Percentiles rank a stretch among this genome's conserved stretches.
phyloP scores from a whole-genome alignment of 2,329 filamentous ascomycete species.

The Alternaria brassicicola region DNA sequence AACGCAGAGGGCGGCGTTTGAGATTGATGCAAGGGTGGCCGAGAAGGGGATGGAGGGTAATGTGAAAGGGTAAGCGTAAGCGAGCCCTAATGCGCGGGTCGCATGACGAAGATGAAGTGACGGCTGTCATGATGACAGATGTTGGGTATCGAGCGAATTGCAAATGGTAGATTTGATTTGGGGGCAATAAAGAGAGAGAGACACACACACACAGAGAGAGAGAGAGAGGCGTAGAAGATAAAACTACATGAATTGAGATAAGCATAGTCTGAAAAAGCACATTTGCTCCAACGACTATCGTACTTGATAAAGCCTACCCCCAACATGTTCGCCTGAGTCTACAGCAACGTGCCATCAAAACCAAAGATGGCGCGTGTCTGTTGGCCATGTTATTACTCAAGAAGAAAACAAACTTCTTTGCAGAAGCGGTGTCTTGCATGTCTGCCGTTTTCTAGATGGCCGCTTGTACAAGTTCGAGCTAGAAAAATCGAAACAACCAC shows the following conservation, averaged over 20 bases:
- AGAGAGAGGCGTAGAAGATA: not conserved
- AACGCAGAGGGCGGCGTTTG: conserved; percentile 15
- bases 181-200: not conserved
- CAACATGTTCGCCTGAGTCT: not conserved
- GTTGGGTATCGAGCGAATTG: not conserved
- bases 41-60: not conserved
- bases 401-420: not conserved
- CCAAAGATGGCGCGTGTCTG: not conserved
- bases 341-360: not conserved
- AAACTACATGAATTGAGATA: not conserved
- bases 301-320: not conserved
- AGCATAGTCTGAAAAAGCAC: not conserved
- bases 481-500: conserved; percentile 7
- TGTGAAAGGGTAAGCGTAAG: not conserved
- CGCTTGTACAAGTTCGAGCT: conserved; percentile 1
- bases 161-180: not conserved
- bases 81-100: not conserved
- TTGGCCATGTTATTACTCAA: not conserved
- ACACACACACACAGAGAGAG: too few relatives aligned
- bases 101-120: conserved; percentile 9
- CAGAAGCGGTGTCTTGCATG: not conserved
- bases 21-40: conserved; percentile 16
- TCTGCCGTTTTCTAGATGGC: not conserved
- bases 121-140: conserved; percentile 22
- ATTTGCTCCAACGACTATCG: not conserved